A percentile compares a stretch with the other conserved stretches of the same genome.
Conservation (phyloP, 306 rosid genomes). For the Macrotyloma uniflorum region DNA sequence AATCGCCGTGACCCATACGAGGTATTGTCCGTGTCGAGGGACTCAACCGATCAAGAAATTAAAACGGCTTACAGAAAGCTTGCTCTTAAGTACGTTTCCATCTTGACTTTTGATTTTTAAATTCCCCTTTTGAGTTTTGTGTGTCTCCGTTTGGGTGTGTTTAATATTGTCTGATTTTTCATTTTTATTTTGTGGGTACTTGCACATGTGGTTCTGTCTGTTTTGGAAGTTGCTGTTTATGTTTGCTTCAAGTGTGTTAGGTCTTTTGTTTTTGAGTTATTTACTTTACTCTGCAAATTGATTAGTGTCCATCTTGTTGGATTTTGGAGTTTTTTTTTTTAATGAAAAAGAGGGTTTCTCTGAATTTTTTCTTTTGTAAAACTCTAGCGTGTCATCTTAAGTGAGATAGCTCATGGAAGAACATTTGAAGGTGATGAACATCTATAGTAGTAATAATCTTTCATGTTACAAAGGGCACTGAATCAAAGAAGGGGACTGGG, state of each 20-base stretch:
- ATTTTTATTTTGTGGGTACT: background rate
- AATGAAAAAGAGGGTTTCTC: background rate
- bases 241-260: background rate
- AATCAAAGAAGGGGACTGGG: background rate
- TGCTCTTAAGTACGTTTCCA: slow-evolving; percentile 82
- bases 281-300: slow-evolving; percentile 3
- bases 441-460: background rate
- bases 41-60: slow-evolving; percentile 86
- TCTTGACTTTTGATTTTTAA: background rate
- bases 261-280: slow-evolving; percentile 2
- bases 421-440: slow-evolving; percentile 10
- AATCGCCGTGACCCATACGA: slow-evolving; percentile 94
- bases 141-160: background rate
- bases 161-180: background rate
- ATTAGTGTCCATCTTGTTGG: background rate
- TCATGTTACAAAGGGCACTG: slow-evolving; percentile 20
- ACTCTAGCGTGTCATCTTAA: background rate
- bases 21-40: slow-evolving; percentile 74
- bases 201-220: background rate
- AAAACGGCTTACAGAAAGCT: slow-evolving; percentile 94
- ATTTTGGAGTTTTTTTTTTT: background rate
- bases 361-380: slow-evolving; percentile 4
- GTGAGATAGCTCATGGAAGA: background rate
- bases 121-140: background rate
- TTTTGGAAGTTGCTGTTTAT: slow-evolving; percentile 27